A percentile compares a stretch with the other conserved stretches of the same genome.
These are phyloP conservation scores for Rubus parviflorus DNA, from an alignment of 306 rosid species.

Conservation along the genomic window DNA sequence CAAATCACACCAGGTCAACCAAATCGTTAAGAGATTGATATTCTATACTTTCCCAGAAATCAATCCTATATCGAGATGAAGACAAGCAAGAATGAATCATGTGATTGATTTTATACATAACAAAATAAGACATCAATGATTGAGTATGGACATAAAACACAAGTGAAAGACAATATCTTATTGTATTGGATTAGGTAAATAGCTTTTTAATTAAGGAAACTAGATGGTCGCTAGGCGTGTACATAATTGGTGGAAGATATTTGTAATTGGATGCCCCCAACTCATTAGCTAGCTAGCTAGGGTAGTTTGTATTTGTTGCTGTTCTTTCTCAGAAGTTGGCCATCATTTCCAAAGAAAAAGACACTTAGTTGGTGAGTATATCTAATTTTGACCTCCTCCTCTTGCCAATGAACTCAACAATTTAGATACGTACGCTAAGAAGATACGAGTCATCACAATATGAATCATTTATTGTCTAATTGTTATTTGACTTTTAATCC, in stretches of 20 bases:
- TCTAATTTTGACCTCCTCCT: constrained; percentile 3
- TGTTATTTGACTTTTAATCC: background rate
- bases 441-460: background rate
- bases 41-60: background rate
- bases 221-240: background rate
- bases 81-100: constrained; percentile 21
- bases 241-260: constrained; percentile 26
- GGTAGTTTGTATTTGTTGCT: constrained; percentile 15
- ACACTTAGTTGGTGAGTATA: constrained; percentile 36
- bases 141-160: constrained; percentile 25
- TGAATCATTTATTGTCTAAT: background rate
- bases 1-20: background rate
- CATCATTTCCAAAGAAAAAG: constrained; percentile 41
- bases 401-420: background rate
- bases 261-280: background rate
- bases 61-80: background rate
- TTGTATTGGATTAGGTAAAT: constrained; percentile 40
- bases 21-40: background rate
- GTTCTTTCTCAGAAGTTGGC: constrained; percentile 27
- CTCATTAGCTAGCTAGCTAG: background rate
- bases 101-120: constrained; percentile 12
- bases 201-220: constrained; percentile 18
- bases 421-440: background rate
- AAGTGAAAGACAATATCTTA: constrained; percentile 21
- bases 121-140: constrained; percentile 24